A percentile compares a stretch with the other conserved stretches of the same genome.
Evolutionary conservation across 129 eudicot genomes (phyloP).

Genomic region (Saposhnikovia divaricata): DNA sequence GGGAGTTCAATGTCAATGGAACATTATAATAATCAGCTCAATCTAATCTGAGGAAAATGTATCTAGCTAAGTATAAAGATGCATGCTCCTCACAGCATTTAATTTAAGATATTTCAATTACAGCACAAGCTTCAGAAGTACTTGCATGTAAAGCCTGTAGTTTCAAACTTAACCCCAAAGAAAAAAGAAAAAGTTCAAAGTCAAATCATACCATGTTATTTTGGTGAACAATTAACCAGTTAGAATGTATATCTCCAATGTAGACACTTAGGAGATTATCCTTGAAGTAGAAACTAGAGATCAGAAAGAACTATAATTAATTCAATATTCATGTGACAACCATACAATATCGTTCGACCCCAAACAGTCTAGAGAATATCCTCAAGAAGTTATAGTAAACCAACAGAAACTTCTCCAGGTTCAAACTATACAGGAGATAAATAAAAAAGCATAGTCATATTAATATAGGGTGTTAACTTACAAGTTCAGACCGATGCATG

Average conservation of each 20-base stretch:
- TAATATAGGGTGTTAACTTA: slow-evolving; percentile 22
- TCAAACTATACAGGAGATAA: background rate
- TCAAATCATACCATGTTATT: background rate
- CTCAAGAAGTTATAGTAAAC: background rate
- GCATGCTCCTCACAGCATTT: background rate
- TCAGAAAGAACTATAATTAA: background rate
- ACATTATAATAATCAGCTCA: background rate
- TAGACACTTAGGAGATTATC: background rate
- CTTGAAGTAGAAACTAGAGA: background rate
- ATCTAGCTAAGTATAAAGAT: background rate
- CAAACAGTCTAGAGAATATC: background rate
- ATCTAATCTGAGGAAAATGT: background rate
- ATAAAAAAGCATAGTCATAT: background rate
- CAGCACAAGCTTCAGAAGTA: background rate
- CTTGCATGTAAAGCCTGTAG: background rate
- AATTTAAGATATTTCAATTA: background rate
- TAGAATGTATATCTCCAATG: too few relatives aligned
- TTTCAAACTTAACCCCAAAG: background rate
- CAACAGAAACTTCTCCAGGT: background rate
- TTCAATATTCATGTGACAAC: background rate
- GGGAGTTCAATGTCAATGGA: background rate
- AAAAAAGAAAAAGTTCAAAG: too few relatives aligned
- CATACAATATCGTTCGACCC: background rate
- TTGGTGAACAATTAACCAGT: too few relatives aligned
- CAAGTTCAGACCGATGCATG: slow-evolving; percentile 95